These are phyloP conservation scores for Graphilbum fragrans DNA, from an alignment of 2,329 filamentous ascomycete species.

Conservation along the genomic window DNA sequence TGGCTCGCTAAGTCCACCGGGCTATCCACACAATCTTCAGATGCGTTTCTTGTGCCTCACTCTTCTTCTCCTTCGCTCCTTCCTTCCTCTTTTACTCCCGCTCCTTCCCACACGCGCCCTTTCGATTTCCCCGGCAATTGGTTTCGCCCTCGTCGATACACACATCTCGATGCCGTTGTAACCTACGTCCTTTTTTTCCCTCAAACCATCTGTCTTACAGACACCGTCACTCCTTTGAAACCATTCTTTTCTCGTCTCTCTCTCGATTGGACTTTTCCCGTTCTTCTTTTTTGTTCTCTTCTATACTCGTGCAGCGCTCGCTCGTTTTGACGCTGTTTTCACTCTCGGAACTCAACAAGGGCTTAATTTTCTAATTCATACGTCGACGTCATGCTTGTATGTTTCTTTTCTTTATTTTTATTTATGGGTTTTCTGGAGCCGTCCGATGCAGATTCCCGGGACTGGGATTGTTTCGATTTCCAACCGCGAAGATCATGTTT, in stretches of 20 bases:
- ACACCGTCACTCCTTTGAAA: not conserved
- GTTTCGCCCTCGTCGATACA: not conserved
- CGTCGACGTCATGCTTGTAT: not conserved
- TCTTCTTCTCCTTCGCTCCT: not conserved
- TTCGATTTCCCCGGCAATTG: too few relatives aligned
- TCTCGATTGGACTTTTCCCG: not conserved
- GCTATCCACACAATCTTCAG: too few relatives aligned
- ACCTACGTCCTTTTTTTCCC: not conserved
- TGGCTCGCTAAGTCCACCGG: too few relatives aligned
- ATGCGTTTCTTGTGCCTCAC: too few relatives aligned
- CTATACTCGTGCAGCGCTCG: not conserved
- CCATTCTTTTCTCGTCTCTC: not conserved
- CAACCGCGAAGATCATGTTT: too few relatives aligned
- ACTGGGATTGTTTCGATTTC: not conserved
- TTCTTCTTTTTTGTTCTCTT: not conserved
- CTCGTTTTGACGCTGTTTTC: not conserved
- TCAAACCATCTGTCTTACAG: not conserved
- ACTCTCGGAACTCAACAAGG: not conserved
- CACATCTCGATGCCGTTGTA: not conserved
- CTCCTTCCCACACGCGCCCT: too few relatives aligned
- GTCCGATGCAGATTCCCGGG: too few relatives aligned
- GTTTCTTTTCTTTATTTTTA: not conserved
- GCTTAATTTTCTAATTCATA: not conserved
- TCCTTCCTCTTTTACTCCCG: not conserved
- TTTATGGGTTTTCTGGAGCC: too few relatives aligned